Conservation (phyloP, 1,284 basidiomycete species). For the Uromyces viciae-fabae region DNA sequence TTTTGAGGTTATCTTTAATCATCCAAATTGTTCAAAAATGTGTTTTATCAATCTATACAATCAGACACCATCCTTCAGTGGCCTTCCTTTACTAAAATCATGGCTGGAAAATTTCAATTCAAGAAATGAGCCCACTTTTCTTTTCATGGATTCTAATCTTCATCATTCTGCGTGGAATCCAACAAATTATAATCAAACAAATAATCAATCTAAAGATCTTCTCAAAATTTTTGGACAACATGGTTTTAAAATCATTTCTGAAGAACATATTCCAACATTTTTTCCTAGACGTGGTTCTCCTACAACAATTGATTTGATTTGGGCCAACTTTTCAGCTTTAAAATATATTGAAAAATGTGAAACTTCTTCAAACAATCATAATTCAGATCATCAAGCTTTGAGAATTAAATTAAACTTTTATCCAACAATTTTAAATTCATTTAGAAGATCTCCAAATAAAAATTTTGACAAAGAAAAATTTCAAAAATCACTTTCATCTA, state of each 20-base stretch:
- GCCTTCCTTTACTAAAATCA: not conserved
- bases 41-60: not conserved
- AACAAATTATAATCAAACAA: not conserved
- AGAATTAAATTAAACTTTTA: not conserved
- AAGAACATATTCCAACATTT: not conserved
- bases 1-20: not conserved
- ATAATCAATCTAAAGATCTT: not conserved
- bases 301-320: conserved; percentile 2
- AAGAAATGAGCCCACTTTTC: not conserved
- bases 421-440: not conserved
- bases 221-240: not conserved
- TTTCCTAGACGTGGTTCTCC: not conserved
- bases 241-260: not conserved
- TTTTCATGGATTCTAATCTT: conserved; percentile 6
- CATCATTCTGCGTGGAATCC: conserved; percentile 2
- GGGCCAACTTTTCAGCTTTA: not conserved
- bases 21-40: not conserved
- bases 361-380: not conserved
- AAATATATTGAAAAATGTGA: not conserved
- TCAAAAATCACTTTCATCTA: not conserved
- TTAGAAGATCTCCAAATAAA: not conserved
- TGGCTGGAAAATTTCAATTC: not conserved
- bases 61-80: not conserved
- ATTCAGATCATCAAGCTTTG: conserved; percentile 14
- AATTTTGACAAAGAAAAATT: not conserved